Evolutionary conservation across 768 basidiomycete genomes (phyloP).

Genomic region (Phanerochaete carnosa): DNA sequence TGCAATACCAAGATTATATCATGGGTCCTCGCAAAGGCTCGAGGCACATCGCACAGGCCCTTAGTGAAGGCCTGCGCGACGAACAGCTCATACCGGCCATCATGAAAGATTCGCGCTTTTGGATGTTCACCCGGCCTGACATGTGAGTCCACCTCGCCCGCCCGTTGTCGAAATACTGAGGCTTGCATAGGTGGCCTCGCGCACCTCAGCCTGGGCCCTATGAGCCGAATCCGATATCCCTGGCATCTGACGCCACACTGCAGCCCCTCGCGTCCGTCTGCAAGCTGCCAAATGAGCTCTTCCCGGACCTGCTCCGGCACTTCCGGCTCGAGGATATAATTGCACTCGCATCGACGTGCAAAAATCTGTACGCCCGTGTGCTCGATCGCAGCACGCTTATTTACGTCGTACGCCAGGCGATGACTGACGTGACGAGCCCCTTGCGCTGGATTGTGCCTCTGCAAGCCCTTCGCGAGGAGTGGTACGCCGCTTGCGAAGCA

Average conservation of each 20-base stretch:
- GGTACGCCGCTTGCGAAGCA: background rate
- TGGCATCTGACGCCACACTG: background rate
- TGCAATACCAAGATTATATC: background rate
- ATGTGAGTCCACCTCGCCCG: background rate
- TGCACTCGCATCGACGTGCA: slow-evolving; percentile 3
- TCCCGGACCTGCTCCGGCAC: background rate
- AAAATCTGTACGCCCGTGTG: background rate
- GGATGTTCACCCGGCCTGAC: slow-evolving; percentile 8
- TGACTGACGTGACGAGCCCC: background rate
- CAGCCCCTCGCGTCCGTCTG: background rate
- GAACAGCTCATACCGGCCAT: background rate
- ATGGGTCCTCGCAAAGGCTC: background rate
- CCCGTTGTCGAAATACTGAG: background rate
- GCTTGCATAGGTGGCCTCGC: background rate
- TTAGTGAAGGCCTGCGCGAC: background rate
- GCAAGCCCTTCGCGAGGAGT: background rate
- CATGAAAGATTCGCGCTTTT: background rate
- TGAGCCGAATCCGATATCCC: background rate
- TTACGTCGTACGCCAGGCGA: background rate
- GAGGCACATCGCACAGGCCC: background rate
- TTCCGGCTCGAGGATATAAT: background rate
- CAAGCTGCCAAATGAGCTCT: background rate
- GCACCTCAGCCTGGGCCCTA: background rate
- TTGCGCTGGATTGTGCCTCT: slow-evolving; percentile 1
- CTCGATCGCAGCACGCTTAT: background rate